Conservation (phyloP, 306 rosid species). For the Vigna trinervia region DNA sequence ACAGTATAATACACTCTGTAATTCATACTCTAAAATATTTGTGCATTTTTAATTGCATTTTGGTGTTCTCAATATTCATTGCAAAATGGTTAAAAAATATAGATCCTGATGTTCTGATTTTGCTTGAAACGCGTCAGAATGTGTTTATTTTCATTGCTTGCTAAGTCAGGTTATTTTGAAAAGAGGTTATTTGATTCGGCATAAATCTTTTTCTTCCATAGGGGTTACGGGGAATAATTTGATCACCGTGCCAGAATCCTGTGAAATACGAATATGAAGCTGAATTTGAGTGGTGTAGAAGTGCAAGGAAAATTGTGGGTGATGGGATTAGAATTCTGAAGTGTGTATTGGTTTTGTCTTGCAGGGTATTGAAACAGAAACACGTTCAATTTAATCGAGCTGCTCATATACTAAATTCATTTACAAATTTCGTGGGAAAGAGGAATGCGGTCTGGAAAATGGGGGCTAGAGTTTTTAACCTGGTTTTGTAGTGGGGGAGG, state of each 20-base stretch:
- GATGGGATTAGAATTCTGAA: conserved; percentile 49
- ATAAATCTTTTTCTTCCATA: background rate
- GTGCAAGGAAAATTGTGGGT: conserved; percentile 32
- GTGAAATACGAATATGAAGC: background rate
- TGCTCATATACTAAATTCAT: conserved; percentile 42
- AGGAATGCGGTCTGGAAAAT: conserved; percentile 47
- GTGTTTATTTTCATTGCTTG: background rate
- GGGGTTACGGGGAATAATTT: conserved; percentile 11
- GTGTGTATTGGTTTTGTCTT: conserved; percentile 54
- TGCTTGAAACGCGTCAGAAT: conserved; percentile 10
- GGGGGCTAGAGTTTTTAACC: conserved; percentile 47
- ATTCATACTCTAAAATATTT: conserved; percentile 11
- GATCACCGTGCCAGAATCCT: background rate
- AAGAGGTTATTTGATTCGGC: background rate
- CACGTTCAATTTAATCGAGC: conserved; percentile 52
- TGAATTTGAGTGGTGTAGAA: conserved; percentile 30
- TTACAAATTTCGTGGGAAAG: conserved; percentile 50
- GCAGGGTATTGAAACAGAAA: conserved; percentile 70
- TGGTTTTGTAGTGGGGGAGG: background rate
- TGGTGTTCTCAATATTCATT: conserved; percentile 10
- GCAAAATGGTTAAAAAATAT: background rate
- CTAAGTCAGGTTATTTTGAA: background rate
- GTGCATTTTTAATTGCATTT: conserved; percentile 4
- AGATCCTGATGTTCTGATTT: conserved; percentile 13
- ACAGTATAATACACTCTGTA: conserved; percentile 36